Evolutionary conservation across 2,329 filamentous ascomycete genomes (phyloP).

Genomic region (Sporothrix mexicana): DNA sequence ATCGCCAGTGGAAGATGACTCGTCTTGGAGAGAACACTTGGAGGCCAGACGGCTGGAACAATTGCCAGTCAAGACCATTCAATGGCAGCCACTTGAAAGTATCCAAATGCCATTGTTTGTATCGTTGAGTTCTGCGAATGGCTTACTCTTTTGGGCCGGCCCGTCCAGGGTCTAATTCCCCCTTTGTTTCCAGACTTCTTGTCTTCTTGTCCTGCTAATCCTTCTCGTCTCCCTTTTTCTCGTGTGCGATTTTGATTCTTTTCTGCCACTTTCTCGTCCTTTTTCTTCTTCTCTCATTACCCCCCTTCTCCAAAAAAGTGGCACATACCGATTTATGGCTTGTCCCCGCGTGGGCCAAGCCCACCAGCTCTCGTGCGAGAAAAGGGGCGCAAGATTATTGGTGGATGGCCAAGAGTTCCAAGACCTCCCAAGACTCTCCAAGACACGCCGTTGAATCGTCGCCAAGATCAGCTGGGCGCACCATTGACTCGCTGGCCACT

Average conservation of each 20-base stretch:
- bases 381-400: neutral
- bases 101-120: no score
- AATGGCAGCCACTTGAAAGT: no score
- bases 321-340: neutral
- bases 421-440: neutral
- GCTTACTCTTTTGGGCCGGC: no score
- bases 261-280: neutral
- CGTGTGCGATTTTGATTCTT: neutral
- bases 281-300: neutral
- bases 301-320: neutral
- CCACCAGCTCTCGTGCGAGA: neutral
- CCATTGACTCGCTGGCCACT: neutral
- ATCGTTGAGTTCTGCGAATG: no score
- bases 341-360: neutral
- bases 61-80: no score
- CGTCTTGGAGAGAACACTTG: neutral
- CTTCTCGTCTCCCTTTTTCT: no score
- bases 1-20: neutral
- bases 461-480: constrained; percentile 20
- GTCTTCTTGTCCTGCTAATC: no score
- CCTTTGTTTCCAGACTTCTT: neutral
- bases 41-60: no score
- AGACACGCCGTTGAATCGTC: constrained; percentile 2
- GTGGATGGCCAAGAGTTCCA: neutral
- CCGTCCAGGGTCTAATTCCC: neutral